A percentile compares a stretch with the other conserved stretches of the same genome.
Evolutionary conservation across 2,329 filamentous ascomycete genomes (phyloP).

Genomic region (Leptographium flavum): DNA sequence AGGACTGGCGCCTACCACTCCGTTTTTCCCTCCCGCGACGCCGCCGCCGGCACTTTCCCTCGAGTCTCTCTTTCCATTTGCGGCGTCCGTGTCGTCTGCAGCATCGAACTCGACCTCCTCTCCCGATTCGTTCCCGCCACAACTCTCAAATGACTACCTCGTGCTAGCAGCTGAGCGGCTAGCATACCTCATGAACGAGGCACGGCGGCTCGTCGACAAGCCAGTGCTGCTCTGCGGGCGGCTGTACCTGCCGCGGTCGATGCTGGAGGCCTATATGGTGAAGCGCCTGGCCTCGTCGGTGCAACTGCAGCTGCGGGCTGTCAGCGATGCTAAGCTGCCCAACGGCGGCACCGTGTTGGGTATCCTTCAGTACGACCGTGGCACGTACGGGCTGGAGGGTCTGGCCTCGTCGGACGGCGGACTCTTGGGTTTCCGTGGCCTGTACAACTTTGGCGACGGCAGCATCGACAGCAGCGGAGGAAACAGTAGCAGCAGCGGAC

Average conservation of each 20-base stretch:
- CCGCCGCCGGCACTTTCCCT: conserved; percentile 7
- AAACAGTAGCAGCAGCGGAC: conserved; percentile 13
- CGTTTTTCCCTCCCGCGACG: conserved; percentile 21
- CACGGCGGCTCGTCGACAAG: conserved; percentile 10
- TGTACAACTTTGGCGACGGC: conserved; percentile 75
- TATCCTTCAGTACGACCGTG: conserved; percentile 66
- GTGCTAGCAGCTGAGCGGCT: conserved; percentile 7
- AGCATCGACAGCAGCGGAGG: conserved; percentile 7
- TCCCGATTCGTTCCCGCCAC: not conserved
- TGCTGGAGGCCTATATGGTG: conserved; percentile 74
- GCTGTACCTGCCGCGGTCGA: conserved; percentile 70
- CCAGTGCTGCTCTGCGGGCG: conserved; percentile 55
- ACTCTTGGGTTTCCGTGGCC: conserved; percentile 68
- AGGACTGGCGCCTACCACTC: not conserved
- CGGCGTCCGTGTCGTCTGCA: conserved; percentile 8
- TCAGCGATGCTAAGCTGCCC: conserved; percentile 55
- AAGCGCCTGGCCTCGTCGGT: conserved; percentile 62
- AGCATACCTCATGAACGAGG: conserved; percentile 10
- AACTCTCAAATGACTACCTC: conserved; percentile 3
- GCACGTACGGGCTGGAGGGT: conserved; percentile 79
- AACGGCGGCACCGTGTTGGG: conserved; percentile 66
- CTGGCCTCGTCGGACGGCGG: conserved; percentile 87
- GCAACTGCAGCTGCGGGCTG: conserved; percentile 67
- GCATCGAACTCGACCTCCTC: not conserved
- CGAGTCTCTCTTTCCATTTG: not conserved